These are phyloP conservation scores for Kodamaea derodonti DNA, from an alignment of 1,139 yeast species.

Conservation along the genomic window DNA sequence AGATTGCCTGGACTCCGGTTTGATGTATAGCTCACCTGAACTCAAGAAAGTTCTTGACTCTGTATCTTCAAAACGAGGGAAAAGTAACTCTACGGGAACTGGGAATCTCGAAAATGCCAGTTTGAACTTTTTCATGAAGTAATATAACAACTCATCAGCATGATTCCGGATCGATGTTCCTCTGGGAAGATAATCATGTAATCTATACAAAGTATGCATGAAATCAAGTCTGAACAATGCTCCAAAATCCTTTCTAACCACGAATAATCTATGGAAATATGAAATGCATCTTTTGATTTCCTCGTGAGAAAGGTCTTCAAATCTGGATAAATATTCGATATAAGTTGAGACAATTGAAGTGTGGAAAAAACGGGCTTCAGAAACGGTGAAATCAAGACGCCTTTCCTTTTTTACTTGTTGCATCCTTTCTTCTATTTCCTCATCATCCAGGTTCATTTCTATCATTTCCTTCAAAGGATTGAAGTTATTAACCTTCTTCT, in stretches of 20 bases:
- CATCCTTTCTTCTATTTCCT: conserved; percentile 41
- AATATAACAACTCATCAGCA: conserved; percentile 62
- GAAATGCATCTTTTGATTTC: conserved; percentile 64
- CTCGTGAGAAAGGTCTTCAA: conserved; percentile 55
- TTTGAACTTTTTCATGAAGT: conserved; percentile 64
- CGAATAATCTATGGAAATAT: conserved; percentile 71
- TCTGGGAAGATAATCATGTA: conserved; percentile 30
- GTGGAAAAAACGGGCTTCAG: conserved; percentile 41
- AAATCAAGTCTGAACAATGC: conserved; percentile 74
- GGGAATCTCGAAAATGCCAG: conserved; percentile 48
- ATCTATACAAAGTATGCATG: conserved; percentile 39
- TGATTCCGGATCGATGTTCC: conserved; percentile 47
- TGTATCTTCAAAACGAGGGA: conserved; percentile 54
- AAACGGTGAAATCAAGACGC: conserved; percentile 43
- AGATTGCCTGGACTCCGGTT: conserved; percentile 15
- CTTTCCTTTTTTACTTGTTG: conserved; percentile 42
- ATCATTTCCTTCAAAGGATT: conserved; percentile 30
- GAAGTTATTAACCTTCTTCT: conserved; percentile 17
- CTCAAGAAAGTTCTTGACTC: conserved; percentile 35
- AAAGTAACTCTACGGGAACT: conserved; percentile 65
- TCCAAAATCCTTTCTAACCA: conserved; percentile 54
- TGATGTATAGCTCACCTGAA: conserved; percentile 47
- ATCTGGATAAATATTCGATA: conserved; percentile 49
- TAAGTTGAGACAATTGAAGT: conserved; percentile 48
- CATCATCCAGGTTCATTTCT: conserved; percentile 40